Evolutionary conservation across 2,329 filamentous ascomycete species (phyloP).

Genomic region (Pestalotiopsis fici): DNA sequence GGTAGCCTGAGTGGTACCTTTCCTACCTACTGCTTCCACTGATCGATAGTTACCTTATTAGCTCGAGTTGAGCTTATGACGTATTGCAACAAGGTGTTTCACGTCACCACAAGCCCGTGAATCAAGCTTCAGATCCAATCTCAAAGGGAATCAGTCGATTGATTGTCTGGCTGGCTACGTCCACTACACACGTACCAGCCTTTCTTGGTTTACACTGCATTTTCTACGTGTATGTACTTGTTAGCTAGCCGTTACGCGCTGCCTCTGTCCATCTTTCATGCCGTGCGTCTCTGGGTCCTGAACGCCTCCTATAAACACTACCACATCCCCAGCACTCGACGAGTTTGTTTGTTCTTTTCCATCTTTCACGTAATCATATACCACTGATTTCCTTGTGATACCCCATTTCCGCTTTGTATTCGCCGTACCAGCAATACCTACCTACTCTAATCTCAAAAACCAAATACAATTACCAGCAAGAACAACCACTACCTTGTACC

Average conservation of each 20-base stretch:
- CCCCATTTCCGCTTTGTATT: constrained; percentile 1
- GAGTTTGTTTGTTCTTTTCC: background rate
- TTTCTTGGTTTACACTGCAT: background rate
- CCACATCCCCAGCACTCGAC: background rate
- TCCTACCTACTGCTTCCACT: background rate
- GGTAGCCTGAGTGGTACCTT: background rate
- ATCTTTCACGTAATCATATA: constrained; percentile 5
- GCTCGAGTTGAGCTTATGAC: constrained; percentile 9
- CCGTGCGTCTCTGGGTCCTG: background rate
- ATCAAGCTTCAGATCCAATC: constrained; percentile 8
- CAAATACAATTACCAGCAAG: background rate
- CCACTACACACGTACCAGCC: background rate
- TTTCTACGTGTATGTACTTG: background rate
- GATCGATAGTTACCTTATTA: background rate
- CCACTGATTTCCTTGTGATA: constrained; percentile 11
- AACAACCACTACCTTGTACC: constrained; percentile 11
- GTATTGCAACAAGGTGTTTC: constrained; percentile 11
- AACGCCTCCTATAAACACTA: constrained; percentile 5
- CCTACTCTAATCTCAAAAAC: background rate
- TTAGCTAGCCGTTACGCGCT: background rate
- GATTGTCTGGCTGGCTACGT: background rate
- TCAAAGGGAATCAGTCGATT: background rate
- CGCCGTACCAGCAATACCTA: background rate
- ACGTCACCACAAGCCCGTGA: constrained; percentile 11
- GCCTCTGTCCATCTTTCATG: background rate